A percentile compares a stretch with the other conserved stretches of the same genome.
phyloP scores from a whole-genome alignment of 805 yeast genomes.

The Candida khao-thaluensis region DNA sequence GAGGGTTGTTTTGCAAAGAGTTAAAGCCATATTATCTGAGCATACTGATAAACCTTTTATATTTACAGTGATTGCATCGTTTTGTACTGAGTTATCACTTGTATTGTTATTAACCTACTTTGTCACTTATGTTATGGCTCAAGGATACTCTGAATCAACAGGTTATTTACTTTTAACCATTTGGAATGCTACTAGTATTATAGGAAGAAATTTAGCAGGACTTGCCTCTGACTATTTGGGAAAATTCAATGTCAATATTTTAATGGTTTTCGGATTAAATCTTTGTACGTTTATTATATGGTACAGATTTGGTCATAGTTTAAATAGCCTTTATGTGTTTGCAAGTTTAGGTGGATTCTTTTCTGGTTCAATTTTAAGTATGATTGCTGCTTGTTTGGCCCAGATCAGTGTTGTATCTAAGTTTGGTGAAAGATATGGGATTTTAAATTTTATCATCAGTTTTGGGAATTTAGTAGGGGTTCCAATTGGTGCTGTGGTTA shows the following conservation, averaged over 20 bases:
- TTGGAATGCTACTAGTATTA: constrained; percentile 45
- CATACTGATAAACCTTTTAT: constrained; percentile 21
- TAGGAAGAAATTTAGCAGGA: constrained; percentile 59
- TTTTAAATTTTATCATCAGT: constrained; percentile 28
- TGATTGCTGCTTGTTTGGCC: constrained; percentile 53
- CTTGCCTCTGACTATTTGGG: constrained; percentile 54
- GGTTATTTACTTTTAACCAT: constrained; percentile 47
- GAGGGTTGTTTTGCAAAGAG: neutral
- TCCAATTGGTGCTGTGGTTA: constrained; percentile 30
- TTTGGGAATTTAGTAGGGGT: constrained; percentile 30
- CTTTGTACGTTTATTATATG: constrained; percentile 29
- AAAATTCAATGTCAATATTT: constrained; percentile 46
- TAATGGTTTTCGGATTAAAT: constrained; percentile 27
- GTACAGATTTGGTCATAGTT: constrained; percentile 32
- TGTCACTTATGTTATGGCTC: constrained; percentile 54
- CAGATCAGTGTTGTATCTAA: constrained; percentile 48
- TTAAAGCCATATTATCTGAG: constrained; percentile 4
- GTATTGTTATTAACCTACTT: constrained; percentile 54
- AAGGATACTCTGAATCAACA: constrained; percentile 44
- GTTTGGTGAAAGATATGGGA: constrained; percentile 37
- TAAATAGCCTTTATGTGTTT: constrained; percentile 29
- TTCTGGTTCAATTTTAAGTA: constrained; percentile 33
- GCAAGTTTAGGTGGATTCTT: constrained; percentile 36
- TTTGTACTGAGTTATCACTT: constrained; percentile 50
- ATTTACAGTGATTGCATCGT: constrained; percentile 31